Conservation (phyloP, 139 green algal species). For the Chlamydomonas incerta region DNA sequence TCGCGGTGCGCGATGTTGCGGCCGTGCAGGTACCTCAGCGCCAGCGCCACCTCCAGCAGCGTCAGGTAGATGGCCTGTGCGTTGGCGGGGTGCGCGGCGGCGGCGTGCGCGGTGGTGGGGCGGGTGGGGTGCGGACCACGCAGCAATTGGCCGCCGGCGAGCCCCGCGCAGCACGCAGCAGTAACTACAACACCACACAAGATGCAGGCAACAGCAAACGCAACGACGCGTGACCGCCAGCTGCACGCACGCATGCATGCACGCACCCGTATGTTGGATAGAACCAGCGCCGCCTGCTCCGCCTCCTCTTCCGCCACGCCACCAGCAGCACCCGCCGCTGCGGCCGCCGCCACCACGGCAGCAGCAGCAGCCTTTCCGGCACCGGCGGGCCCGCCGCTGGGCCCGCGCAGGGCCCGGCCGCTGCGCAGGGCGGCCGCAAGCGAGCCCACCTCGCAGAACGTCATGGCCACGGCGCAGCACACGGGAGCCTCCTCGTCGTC, state of each 20-base stretch:
- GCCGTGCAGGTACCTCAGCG: slow-evolving; percentile 20
- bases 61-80: slow-evolving; percentile 23
- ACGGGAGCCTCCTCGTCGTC: neutral
- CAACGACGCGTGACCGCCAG: too few species aligned
- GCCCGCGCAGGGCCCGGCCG: neutral
- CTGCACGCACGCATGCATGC: too few species aligned
- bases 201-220: too few species aligned
- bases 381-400: too few species aligned
- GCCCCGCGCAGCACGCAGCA: too few species aligned
- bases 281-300: neutral
- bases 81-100: neutral
- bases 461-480: slow-evolving; percentile 30
- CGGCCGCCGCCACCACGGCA: neutral
- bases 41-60: slow-evolving; percentile 35
- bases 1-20: slow-evolving; percentile 16
- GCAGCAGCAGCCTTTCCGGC: neutral
- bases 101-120: neutral
- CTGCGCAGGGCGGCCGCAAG: neutral
- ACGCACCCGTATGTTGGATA: neutral
- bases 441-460: slow-evolving; percentile 15
- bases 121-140: too few species aligned
- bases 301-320: neutral
- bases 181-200: too few species aligned
- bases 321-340: neutral
- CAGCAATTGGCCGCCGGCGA: too few species aligned